These are phyloP conservation scores for Trichothecium sympodiale DNA, from an alignment of 2,329 filamentous ascomycete species.

Conservation along the genomic window DNA sequence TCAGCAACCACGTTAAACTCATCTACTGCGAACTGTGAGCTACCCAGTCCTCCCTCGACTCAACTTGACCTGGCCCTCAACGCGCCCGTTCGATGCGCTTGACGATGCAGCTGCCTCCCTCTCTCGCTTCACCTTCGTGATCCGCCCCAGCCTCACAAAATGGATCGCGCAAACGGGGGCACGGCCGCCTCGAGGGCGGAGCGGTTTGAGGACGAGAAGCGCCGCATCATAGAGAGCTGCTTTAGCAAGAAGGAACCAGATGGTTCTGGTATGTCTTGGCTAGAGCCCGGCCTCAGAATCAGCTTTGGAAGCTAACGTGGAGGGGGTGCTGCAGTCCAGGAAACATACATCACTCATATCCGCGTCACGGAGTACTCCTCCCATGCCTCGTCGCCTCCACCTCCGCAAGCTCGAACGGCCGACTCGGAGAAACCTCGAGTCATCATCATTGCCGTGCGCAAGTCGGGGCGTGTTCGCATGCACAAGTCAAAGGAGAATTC, in stretches of 20 bases:
- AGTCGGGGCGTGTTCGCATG: constrained; percentile 84
- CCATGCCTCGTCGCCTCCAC: constrained; percentile 74
- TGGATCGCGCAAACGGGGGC: constrained; percentile 29
- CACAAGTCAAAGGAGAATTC: constrained; percentile 95
- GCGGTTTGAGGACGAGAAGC: constrained; percentile 93
- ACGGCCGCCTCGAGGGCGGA: constrained; percentile 47
- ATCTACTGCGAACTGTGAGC: too few relatives aligned
- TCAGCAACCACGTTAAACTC: too few relatives aligned
- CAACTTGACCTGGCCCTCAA: too few relatives aligned
- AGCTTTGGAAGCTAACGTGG: constrained; percentile 7
- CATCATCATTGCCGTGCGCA: constrained; percentile 87
- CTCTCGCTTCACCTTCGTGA: constrained; percentile 11
- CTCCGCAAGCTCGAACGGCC: constrained; percentile 58
- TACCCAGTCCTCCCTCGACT: too few relatives aligned
- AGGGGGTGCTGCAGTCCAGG: constrained; percentile 27
- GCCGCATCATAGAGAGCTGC: constrained; percentile 86
- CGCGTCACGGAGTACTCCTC: constrained; percentile 77
- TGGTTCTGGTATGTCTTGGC: constrained; percentile 58
- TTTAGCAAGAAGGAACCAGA: constrained; percentile 84
- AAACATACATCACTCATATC: constrained; percentile 98
- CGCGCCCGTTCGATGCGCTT: too few relatives aligned
- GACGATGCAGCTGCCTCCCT: constrained; percentile 10
- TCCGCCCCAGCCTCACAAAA: constrained; percentile 11
- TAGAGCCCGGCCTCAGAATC: constrained; percentile 5
- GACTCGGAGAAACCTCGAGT: constrained; percentile 78